phyloP scores from a whole-genome alignment of 2,329 filamentous ascomycete species.

The Tolypocladium inflatum region DNA sequence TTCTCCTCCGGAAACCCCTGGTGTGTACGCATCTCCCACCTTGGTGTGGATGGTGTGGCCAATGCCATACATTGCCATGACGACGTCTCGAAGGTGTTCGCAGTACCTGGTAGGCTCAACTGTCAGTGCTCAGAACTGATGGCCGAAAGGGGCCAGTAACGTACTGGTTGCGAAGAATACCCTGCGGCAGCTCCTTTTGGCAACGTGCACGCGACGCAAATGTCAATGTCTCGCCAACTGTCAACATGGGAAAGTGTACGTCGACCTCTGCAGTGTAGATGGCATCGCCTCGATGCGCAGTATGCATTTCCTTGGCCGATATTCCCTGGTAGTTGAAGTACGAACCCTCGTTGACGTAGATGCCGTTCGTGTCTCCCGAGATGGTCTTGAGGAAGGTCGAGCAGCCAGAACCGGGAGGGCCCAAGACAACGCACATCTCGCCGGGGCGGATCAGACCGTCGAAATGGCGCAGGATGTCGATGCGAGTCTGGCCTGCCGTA shows the following conservation, averaged over 20 bases:
- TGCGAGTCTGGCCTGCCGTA: neutral
- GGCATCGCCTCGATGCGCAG: slow-evolving; percentile 42
- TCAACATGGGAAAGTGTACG: slow-evolving; percentile 61
- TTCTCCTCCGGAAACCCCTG: neutral
- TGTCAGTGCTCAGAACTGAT: neutral
- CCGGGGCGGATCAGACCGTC: neutral
- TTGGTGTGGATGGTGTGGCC: neutral
- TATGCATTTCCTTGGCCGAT: neutral
- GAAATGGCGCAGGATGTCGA: neutral
- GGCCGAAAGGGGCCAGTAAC: neutral
- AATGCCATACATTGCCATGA: slow-evolving; percentile 1
- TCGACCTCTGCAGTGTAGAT: slow-evolving; percentile 73
- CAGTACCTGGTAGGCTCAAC: neutral
- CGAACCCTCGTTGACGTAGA: neutral
- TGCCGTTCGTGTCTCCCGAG: neutral
- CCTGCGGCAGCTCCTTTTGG: neutral
- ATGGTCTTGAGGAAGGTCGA: neutral
- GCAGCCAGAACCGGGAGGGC: neutral
- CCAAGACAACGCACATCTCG: neutral
- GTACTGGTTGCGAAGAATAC: neutral
- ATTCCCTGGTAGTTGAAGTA: slow-evolving; percentile 1
- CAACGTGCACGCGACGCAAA: slow-evolving; percentile 52
- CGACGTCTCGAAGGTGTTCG: neutral
- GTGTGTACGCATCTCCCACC: neutral
- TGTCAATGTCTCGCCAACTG: slow-evolving; percentile 60